phyloP scores from a whole-genome alignment of 352 stramenopile genomes.

The Thalassiosira sp. region DNA sequence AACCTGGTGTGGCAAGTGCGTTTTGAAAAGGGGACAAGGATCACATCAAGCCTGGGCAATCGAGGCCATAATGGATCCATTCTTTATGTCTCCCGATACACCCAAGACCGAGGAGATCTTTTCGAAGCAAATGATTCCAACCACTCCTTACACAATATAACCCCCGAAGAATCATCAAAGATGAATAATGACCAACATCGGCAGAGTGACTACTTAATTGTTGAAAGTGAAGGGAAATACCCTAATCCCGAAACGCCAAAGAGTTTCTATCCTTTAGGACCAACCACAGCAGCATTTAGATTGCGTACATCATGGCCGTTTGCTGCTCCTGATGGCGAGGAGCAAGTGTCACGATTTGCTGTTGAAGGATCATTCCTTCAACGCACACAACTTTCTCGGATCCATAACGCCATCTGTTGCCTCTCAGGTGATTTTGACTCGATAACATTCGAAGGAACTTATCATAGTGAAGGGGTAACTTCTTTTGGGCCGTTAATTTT shows the following conservation, averaged over 20 bases:
- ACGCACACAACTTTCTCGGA: constrained; percentile 57
- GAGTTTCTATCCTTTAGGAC: constrained; percentile 18
- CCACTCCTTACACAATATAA: constrained; percentile 17
- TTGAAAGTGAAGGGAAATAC: constrained; percentile 22
- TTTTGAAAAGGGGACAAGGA: constrained; percentile 32
- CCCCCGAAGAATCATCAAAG: constrained; percentile 4
- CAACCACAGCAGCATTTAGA: constrained; percentile 19
- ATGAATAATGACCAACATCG: constrained; percentile 17
- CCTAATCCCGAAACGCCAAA: constrained; percentile 37
- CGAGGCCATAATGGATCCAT: constrained; percentile 66
- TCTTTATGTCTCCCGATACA: constrained; percentile 46
- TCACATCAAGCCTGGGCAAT: constrained; percentile 65
- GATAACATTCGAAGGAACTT: constrained; percentile 51
- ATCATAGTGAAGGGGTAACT: constrained; percentile 49
- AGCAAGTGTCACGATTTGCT: constrained; percentile 50
- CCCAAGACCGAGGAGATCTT: constrained; percentile 8
- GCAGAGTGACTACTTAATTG: constrained; percentile 28
- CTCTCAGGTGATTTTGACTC: constrained; percentile 69
- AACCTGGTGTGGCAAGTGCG: constrained; percentile 74
- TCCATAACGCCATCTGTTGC: constrained; percentile 82
- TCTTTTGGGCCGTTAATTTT: constrained; percentile 70
- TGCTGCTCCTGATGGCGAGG: constrained; percentile 29
- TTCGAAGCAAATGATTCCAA: constrained; percentile 12
- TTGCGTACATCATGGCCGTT: constrained; percentile 43
- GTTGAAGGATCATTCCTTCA: constrained; percentile 76